Evolutionary conservation across 2,329 filamentous ascomycete genomes (phyloP).

Genomic region (Leptographium wingfieldii): DNA sequence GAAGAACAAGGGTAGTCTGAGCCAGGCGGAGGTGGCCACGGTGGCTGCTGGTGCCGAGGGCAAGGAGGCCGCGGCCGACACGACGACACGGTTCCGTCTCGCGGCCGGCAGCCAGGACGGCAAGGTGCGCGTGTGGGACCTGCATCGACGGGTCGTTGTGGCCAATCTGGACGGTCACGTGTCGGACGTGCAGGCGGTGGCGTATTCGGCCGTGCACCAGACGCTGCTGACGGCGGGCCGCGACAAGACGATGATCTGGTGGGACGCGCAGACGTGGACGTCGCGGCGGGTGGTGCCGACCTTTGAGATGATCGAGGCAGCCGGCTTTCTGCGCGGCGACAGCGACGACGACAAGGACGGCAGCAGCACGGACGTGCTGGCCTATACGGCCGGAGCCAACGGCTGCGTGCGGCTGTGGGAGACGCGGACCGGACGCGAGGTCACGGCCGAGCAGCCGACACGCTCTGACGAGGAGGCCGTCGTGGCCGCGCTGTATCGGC

Average conservation of each 20-base stretch:
- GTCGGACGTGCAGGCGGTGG: slow-evolving; percentile 79
- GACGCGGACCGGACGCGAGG: slow-evolving; percentile 60
- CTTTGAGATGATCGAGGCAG: slow-evolving; percentile 73
- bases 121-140: slow-evolving; percentile 81
- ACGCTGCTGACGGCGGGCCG: slow-evolving; percentile 71
- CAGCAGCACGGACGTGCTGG: slow-evolving; percentile 40
- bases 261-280: slow-evolving; percentile 82
- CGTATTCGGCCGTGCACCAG: slow-evolving; percentile 66
- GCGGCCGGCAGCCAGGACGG: slow-evolving; percentile 92
- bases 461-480: slow-evolving; percentile 54
- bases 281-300: slow-evolving; percentile 67
- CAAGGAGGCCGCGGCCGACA: slow-evolving; percentile 23
- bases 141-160: slow-evolving; percentile 68
- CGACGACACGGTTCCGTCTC: slow-evolving; percentile 49
- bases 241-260: slow-evolving; percentile 89
- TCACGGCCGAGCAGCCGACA: slow-evolving; percentile 58
- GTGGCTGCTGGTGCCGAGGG: slow-evolving; percentile 22
- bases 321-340: slow-evolving; percentile 53
- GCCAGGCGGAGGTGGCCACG: slow-evolving; percentile 12
- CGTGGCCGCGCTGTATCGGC: slow-evolving; percentile 55
- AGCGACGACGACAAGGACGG: neutral
- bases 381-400: slow-evolving; percentile 76
- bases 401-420: slow-evolving; percentile 78
- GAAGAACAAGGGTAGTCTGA: slow-evolving; percentile 22
- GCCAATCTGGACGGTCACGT: slow-evolving; percentile 83